phyloP scores from a whole-genome alignment of 2,329 filamentous ascomycete species.

The Neonectria faginata region DNA sequence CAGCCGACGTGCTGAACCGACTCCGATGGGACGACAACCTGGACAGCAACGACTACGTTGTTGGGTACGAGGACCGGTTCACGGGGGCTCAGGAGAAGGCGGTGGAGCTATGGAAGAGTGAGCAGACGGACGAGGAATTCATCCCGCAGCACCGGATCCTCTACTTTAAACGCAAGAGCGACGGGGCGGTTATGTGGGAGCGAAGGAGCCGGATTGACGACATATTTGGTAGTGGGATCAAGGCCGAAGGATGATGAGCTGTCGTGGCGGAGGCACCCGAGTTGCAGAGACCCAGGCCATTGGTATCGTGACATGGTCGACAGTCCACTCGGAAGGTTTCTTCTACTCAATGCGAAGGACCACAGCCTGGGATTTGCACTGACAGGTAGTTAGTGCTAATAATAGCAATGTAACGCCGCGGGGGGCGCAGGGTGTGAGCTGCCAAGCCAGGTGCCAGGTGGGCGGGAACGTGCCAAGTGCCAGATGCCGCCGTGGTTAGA shows the following conservation, averaged over 20 bases:
- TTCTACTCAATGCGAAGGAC: too few relatives aligned
- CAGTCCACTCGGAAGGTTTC: conserved; percentile 5
- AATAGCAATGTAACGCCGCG: background rate
- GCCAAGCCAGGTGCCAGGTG: too few relatives aligned
- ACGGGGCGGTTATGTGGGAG: conserved; percentile 68
- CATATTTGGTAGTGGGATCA: conserved; percentile 67
- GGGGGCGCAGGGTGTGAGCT: background rate
- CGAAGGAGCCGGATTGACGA: conserved; percentile 63
- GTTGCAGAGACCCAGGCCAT: conserved; percentile 3
- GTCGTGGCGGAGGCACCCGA: conserved; percentile 13
- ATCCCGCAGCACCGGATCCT: conserved; percentile 74
- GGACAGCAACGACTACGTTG: conserved; percentile 64
- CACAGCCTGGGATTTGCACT: too few relatives aligned
- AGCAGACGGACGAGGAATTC: conserved; percentile 74
- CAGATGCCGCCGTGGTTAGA: too few relatives aligned
- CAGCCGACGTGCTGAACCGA: conserved; percentile 68
- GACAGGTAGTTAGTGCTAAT: too few relatives aligned
- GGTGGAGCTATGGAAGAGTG: conserved; percentile 68
- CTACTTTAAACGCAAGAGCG: conserved; percentile 68
- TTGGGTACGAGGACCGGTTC: conserved; percentile 73
- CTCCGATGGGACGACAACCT: conserved; percentile 70
- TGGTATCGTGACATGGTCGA: conserved; percentile 7
- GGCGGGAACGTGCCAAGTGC: too few relatives aligned
- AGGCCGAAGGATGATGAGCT: conserved; percentile 29
- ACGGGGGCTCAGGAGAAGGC: conserved; percentile 64